phyloP scores from a whole-genome alignment of 2,329 filamentous ascomycete species.

The Magnaporthales sp. region DNA sequence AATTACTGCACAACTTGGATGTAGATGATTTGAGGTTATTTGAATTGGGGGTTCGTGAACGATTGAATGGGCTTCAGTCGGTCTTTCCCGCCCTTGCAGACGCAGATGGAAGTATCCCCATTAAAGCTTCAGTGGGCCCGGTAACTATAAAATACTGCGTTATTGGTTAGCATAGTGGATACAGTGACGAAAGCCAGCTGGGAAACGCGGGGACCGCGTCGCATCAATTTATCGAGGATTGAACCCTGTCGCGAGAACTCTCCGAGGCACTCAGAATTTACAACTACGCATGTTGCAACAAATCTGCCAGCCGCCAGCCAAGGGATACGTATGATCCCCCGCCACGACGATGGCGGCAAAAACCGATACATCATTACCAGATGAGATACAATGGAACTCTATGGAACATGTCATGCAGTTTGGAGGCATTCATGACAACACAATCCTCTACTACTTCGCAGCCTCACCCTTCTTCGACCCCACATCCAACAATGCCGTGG shows the following conservation, averaged over 20 bases:
- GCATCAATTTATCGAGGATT: neutral
- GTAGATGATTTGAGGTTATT: neutral
- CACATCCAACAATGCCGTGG: conserved; percentile 58
- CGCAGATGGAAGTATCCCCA: neutral
- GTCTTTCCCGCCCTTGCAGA: neutral
- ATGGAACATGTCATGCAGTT: conserved; percentile 34
- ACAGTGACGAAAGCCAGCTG: neutral
- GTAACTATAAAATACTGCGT: neutral
- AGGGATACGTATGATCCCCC: neutral
- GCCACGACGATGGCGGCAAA: conserved; percentile 29
- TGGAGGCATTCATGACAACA: conserved; percentile 54
- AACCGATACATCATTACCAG: conserved; percentile 42
- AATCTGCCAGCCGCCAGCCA: neutral
- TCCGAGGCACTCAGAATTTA: neutral
- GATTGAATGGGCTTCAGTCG: neutral
- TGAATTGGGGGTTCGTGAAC: neutral
- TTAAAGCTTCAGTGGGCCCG: neutral
- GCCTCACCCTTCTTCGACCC: conserved; percentile 59
- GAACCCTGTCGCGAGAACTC: neutral
- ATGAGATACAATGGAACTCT: conserved; percentile 60
- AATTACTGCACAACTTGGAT: neutral
- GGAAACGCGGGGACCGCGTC: neutral
- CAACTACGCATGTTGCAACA: neutral
- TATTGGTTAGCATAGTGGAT: neutral
- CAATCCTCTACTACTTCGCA: conserved; percentile 59